Conservation (phyloP, 129 eudicot genomes). For the Logfia minima region DNA sequence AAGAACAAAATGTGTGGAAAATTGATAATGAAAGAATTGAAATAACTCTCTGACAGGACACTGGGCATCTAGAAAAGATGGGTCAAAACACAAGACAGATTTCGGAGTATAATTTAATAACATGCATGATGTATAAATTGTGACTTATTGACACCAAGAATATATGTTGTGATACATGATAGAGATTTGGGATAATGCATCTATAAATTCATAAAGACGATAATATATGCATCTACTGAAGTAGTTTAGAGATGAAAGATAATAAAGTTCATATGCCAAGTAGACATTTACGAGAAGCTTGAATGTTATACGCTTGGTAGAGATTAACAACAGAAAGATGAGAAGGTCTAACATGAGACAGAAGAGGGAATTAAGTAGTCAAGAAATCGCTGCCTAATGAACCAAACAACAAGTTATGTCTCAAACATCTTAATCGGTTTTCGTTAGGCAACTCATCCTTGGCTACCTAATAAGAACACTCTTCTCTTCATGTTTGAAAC, state of each 20-base stretch:
- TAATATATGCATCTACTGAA: background rate
- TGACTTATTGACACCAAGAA: no score
- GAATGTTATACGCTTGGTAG: background rate
- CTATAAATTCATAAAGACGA: no score
- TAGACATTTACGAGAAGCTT: background rate
- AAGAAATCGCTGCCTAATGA: slow-evolving; percentile 26
- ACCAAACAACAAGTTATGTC: slow-evolving; percentile 2
- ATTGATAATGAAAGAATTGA: background rate
- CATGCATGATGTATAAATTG: no score
- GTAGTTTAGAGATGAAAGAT: background rate
- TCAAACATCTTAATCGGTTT: slow-evolving; percentile 5
- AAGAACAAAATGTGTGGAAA: background rate
- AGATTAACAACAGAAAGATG: background rate
- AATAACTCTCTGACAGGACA: background rate
- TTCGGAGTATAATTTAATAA: no score
- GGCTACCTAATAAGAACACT: slow-evolving; percentile 32
- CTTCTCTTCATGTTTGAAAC: slow-evolving; percentile 26
- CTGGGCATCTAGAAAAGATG: background rate
- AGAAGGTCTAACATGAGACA: slow-evolving; percentile 29
- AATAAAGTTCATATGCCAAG: background rate
- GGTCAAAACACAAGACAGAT: background rate
- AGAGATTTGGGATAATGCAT: no score
- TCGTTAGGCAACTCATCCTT: slow-evolving; percentile 40
- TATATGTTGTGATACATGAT: no score
- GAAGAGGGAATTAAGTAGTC: slow-evolving; percentile 24